Evolutionary conservation across 768 basidiomycete genomes (phyloP).

Genomic region (Chalciporus chontae): DNA sequence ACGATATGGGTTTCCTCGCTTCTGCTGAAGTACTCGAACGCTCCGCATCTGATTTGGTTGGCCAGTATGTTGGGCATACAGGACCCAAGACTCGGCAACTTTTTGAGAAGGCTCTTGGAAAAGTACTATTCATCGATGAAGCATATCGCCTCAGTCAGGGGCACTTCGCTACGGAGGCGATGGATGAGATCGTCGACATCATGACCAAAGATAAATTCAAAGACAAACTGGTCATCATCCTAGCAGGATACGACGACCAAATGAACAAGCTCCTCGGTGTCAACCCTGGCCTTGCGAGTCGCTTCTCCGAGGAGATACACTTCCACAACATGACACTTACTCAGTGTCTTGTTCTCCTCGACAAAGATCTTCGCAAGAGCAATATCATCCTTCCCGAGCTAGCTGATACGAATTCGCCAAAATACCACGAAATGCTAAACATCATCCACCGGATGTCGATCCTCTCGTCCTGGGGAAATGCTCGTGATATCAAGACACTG

Average conservation of each 20-base stretch:
- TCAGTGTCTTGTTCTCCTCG: constrained; percentile 48
- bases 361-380: constrained; percentile 44
- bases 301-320: constrained; percentile 58
- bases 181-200: constrained; percentile 65
- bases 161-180: constrained; percentile 65
- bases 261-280: constrained; percentile 58
- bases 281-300: constrained; percentile 63
- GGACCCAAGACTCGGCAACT: constrained; percentile 60
- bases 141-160: constrained; percentile 63
- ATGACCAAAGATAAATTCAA: constrained; percentile 57
- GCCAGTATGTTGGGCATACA: constrained; percentile 67
- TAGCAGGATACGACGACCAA: constrained; percentile 68
- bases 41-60: constrained; percentile 67
- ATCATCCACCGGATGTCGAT: constrained; percentile 40
- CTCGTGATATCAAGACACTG: constrained; percentile 57
- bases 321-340: constrained; percentile 51
- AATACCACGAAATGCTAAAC: constrained; percentile 26
- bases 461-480: constrained; percentile 65
- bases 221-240: constrained; percentile 59
- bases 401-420: too few species aligned
- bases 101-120: constrained; percentile 63
- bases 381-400: constrained; percentile 39
- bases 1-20: constrained; percentile 57
- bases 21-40: constrained; percentile 58
- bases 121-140: constrained; percentile 70